These are phyloP conservation scores for Coleophoma crateriformis DNA, from an alignment of 2,329 filamentous ascomycete species.

Conservation along the genomic window DNA sequence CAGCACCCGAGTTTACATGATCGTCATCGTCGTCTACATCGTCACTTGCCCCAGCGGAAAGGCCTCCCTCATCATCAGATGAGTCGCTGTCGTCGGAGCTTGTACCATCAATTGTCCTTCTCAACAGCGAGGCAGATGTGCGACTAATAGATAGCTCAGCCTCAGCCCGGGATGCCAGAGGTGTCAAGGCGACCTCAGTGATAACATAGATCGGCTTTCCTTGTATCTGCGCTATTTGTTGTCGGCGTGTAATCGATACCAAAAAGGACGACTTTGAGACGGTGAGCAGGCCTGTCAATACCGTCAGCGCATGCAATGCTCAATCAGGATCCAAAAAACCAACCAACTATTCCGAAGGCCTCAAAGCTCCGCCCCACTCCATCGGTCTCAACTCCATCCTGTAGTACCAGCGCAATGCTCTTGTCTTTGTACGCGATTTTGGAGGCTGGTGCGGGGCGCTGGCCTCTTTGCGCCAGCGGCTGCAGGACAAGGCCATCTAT, in stretches of 20 bases:
- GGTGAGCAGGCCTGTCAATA: slow-evolving; percentile 66
- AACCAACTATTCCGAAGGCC: slow-evolving; percentile 28
- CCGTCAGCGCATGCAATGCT: slow-evolving; percentile 2
- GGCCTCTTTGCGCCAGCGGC: slow-evolving; percentile 21
- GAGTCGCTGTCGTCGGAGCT: slow-evolving; percentile 33
- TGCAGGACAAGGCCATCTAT: slow-evolving; percentile 28
- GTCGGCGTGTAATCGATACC: slow-evolving; percentile 77
- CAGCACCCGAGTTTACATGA: neutral
- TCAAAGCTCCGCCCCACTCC: slow-evolving; percentile 22
- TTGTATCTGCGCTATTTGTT: slow-evolving; percentile 83
- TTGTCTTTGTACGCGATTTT: slow-evolving; percentile 26
- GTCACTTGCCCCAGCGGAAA: slow-evolving; percentile 26
- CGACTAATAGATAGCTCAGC: slow-evolving; percentile 66
- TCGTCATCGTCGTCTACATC: slow-evolving; percentile 37
- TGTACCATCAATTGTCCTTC: slow-evolving; percentile 25
- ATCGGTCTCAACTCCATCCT: slow-evolving; percentile 9
- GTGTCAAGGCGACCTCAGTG: slow-evolving; percentile 86
- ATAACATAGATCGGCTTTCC: slow-evolving; percentile 81
- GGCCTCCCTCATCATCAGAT: slow-evolving; percentile 40
- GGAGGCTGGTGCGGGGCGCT: slow-evolving; percentile 18
- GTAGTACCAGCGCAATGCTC: slow-evolving; percentile 15
- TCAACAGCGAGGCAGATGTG: slow-evolving; percentile 43
- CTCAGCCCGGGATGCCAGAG: slow-evolving; percentile 69
- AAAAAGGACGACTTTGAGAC: slow-evolving; percentile 79
- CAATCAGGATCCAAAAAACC: slow-evolving; percentile 3